Base-by-base conservation (phyloP, 768 basidiomycete species). In the Suillus subalutaceus region DNA sequence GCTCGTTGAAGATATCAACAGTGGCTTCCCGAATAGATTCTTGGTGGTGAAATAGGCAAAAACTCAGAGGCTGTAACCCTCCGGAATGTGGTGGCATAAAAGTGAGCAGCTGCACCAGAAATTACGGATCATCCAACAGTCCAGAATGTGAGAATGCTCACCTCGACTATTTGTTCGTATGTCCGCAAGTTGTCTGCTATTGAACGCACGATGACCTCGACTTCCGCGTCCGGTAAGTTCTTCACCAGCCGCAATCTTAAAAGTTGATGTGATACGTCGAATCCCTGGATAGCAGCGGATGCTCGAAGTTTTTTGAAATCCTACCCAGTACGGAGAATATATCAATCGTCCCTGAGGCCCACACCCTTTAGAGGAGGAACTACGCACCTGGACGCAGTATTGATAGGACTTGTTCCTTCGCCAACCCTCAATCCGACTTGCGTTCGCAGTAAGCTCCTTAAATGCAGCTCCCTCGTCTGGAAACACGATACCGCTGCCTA, bases 401-500 rank as follows among this genome's bases (percentile, higher is more conserved):
- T 86, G 84, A 76, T 98, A 97, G 63, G 86, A 89, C 68, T 86
- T 88, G 6, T 93, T 97, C 73, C 86, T 85, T 68, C 92, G 82
- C 97, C 97, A 99, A 9, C 91, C 96, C 73, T 99, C 97, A 46
- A 99, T 94, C 43, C 97, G 86, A 71, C 88, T 87, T 1, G 90
- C 88, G 70, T 96, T 95, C 40, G 83, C 81, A 50, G 83, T 81
- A 63, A 97, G 81, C 74, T 99, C 97, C 68, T 85, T 86, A 66
- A 82, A 71, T 55, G 87, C 87, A 15, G 82, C 77, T 0, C 75
- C 74, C 26, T 97, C 95, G 65, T 97, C 95, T 16, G 79, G 76
- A 72, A 96, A 94, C 7, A 89, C 85, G 18, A 91, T 83, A 3
- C 97, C 97, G 64, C 90, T 90, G 10, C 97, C 97, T 20, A 99